phyloP scores from a whole-genome alignment of 2,329 filamentous ascomycete species.

The Colletotrichum sp. region DNA sequence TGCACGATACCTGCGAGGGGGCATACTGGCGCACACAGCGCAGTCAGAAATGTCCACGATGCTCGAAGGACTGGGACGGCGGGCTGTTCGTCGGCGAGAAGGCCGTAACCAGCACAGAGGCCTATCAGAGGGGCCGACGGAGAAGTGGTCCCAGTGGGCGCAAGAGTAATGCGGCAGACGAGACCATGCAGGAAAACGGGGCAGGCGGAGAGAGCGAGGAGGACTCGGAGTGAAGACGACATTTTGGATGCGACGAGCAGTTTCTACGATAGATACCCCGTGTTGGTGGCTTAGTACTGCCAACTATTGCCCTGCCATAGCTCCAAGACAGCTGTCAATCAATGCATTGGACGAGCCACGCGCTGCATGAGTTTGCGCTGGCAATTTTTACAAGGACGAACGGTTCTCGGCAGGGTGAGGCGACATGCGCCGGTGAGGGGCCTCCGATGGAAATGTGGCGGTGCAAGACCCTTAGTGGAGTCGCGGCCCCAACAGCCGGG shows the following conservation, averaged over 20 bases:
- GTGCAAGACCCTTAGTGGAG: background rate
- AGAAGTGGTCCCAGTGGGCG: slow-evolving; percentile 34
- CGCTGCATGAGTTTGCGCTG: background rate
- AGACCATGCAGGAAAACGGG: slow-evolving; percentile 25
- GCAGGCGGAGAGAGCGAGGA: slow-evolving; percentile 29
- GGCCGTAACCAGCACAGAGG: slow-evolving; percentile 59
- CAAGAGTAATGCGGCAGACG: slow-evolving; percentile 35
- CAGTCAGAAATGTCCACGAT: slow-evolving; percentile 69
- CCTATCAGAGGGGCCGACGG: slow-evolving; percentile 50
- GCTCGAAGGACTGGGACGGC: slow-evolving; percentile 55
- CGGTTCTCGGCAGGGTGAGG: background rate
- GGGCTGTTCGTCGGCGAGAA: slow-evolving; percentile 60
- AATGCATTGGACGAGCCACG: background rate
- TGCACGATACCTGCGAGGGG: slow-evolving; percentile 79
- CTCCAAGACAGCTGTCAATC: background rate
- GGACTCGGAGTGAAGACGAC: background rate
- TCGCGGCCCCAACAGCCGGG: background rate
- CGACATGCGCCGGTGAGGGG: background rate
- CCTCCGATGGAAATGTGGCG: slow-evolving; percentile 8
- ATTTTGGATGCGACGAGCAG: background rate
- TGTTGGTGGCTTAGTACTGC: background rate
- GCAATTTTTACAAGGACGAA: background rate
- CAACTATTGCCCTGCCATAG: background rate
- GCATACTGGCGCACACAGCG: slow-evolving; percentile 74
- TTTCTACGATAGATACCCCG: slow-evolving; percentile 14